A percentile compares a stretch with the other conserved stretches of the same genome.
Conservation (phyloP, 352 stramenopile genomes). For the Elongisporangium anandrum region DNA sequence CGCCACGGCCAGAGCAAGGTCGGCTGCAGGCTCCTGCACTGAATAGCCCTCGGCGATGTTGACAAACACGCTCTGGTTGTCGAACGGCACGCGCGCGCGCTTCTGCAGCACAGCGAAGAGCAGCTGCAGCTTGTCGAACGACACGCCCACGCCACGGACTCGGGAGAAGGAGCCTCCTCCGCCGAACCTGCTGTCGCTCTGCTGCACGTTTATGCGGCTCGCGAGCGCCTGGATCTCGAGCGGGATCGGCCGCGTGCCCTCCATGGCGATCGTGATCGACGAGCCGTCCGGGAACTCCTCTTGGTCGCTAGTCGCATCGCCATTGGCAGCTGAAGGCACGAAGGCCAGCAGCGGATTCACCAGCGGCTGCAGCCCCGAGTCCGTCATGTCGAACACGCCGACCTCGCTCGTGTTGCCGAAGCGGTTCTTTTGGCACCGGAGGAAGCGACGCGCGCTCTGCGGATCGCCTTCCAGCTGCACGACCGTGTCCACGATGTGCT, state of each 20-base stretch:
- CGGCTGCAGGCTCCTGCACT: conserved; percentile 76
- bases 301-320: conserved; percentile 20
- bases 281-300: conserved; percentile 58
- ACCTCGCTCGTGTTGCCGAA: conserved; percentile 96
- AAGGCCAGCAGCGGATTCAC: conserved; percentile 78
- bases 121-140: conserved; percentile 89
- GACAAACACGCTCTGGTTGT: conserved; percentile 80
- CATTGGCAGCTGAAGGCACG: conserved; percentile 38
- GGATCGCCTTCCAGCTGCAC: conserved; percentile 93
- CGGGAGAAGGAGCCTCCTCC: conserved; percentile 48
- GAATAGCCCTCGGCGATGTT: conserved; percentile 83
- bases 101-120: conserved; percentile 96
- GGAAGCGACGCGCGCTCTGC: conserved; percentile 79
- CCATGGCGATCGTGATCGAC: conserved; percentile 90
- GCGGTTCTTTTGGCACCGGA: conserved; percentile 94
- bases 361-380: conserved; percentile 73
- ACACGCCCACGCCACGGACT: conserved; percentile 74
- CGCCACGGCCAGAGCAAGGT: conserved; percentile 70
- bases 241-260: conserved; percentile 91
- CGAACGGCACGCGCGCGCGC: conserved; percentile 68
- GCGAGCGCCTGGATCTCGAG: conserved; percentile 94
- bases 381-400: conserved; percentile 95
- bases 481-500: conserved; percentile 94
- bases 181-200: conserved; percentile 10
- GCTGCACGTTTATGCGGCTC: conserved; percentile 26